Percentiles rank a stretch among this genome's conserved stretches.
These are phyloP conservation scores for Stenogyne calaminthoides DNA, from an alignment of 305 asterid genomes.

Conservation along the genomic window DNA sequence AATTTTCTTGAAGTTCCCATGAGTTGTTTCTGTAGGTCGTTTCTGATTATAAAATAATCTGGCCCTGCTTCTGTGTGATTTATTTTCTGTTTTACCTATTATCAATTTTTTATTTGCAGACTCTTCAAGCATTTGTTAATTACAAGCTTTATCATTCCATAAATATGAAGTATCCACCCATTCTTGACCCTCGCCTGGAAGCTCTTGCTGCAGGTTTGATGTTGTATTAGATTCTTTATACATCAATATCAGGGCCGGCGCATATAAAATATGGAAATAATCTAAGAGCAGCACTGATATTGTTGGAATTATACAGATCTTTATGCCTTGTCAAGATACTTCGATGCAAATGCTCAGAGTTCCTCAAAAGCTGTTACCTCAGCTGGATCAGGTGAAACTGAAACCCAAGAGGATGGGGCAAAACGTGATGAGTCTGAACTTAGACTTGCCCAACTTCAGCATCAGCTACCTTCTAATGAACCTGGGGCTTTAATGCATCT, in stretches of 20 bases:
- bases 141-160: slow-evolving; percentile 74
- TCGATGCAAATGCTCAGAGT: slow-evolving; percentile 61
- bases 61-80: slow-evolving; percentile 7
- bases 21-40: slow-evolving; percentile 14
- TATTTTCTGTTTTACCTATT: slow-evolving; percentile 13
- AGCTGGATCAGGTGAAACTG: slow-evolving; percentile 46
- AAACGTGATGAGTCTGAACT: slow-evolving; percentile 67
- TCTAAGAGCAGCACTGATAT: slow-evolving; percentile 9
- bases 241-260: not conserved
- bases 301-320: slow-evolving; percentile 63
- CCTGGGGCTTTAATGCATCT: slow-evolving; percentile 89
- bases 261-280: not conserved
- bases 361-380: slow-evolving; percentile 39
- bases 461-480: slow-evolving; percentile 81
- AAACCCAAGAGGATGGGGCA: slow-evolving; percentile 35
- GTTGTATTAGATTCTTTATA: not conserved
- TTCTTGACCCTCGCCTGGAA: slow-evolving; percentile 88
- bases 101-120: slow-evolving; percentile 52
- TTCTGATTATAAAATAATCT: slow-evolving; percentile 13
- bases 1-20: not conserved
- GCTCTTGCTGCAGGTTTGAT: slow-evolving; percentile 84
- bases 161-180: slow-evolving; percentile 84
- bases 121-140: slow-evolving; percentile 79
- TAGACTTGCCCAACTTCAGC: slow-evolving; percentile 88
- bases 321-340: slow-evolving; percentile 85